A percentile compares a stretch with the other conserved stretches of the same genome.
These are phyloP conservation scores for Salvia rosmarinus DNA, from an alignment of 257 asterid species.

Conservation along the genomic window DNA sequence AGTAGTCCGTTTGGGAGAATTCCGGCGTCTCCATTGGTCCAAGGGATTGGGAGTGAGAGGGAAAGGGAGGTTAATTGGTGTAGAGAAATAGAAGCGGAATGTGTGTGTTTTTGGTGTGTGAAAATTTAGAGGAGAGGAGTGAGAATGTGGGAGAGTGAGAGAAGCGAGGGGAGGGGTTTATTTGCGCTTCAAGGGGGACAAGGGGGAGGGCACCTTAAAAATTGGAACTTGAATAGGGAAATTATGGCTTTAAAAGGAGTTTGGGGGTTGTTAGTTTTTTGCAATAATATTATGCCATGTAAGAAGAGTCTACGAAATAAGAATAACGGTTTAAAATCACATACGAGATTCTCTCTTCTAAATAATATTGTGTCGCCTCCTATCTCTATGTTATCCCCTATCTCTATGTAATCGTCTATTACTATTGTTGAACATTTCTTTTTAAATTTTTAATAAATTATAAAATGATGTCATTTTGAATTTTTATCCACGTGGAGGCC, in stretches of 20 bases:
- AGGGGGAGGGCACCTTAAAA: constrained; percentile 49
- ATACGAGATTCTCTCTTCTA: not conserved
- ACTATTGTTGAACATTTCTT: too few relatives aligned
- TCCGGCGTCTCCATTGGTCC: constrained; percentile 61
- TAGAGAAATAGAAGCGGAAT: constrained; percentile 20
- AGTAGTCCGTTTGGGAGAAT: constrained; percentile 50
- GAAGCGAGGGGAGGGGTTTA: constrained; percentile 69
- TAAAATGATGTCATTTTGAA: too few relatives aligned
- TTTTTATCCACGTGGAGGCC: too few relatives aligned
- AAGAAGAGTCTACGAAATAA: not conserved
- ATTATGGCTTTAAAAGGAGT: constrained; percentile 58
- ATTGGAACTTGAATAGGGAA: constrained; percentile 70
- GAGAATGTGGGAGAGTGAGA: constrained; percentile 45
- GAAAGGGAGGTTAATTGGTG: not conserved
- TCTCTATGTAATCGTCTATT: too few relatives aligned
- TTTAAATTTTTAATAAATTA: too few relatives aligned
- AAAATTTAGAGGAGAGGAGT: constrained; percentile 33
- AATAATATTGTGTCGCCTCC: not conserved
- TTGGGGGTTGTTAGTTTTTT: constrained; percentile 30
- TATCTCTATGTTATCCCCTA: too few relatives aligned
- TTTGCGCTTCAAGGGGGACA: constrained; percentile 68
- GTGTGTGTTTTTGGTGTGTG: constrained; percentile 35
- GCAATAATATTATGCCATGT: not conserved
- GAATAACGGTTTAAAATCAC: not conserved
- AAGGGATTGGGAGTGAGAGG: not conserved